A percentile compares a stretch with the other conserved stretches of the same genome.
These are phyloP conservation scores for Aphanocladium album DNA, from an alignment of 2,329 filamentous ascomycete genomes.

Conservation along the genomic window DNA sequence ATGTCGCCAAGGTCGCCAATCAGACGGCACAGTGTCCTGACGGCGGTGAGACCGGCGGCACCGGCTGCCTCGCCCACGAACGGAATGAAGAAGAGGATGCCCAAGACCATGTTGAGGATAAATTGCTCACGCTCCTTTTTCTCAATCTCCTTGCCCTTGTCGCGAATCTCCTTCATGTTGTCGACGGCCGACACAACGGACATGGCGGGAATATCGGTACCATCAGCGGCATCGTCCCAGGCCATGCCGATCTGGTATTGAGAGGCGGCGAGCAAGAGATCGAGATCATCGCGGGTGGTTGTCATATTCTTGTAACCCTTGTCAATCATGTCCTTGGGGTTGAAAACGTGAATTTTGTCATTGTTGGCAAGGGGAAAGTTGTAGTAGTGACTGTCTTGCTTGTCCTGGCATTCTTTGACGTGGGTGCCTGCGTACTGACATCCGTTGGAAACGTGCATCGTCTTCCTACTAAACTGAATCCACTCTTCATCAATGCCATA, in stretches of 20 bases:
- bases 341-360: slow-evolving; percentile 15
- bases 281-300: not conserved
- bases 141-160: slow-evolving; percentile 20
- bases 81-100: slow-evolving; percentile 44
- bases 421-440: slow-evolving; percentile 14
- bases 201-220: not conserved
- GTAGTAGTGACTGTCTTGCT: slow-evolving; percentile 13
- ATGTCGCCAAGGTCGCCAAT: not conserved
- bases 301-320: slow-evolving; percentile 13
- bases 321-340: slow-evolving; percentile 20
- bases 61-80: slow-evolving; percentile 41
- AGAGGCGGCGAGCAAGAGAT: not conserved
- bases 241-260: not conserved
- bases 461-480: slow-evolving; percentile 14
- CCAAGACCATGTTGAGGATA: slow-evolving; percentile 33
- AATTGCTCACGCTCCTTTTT: slow-evolving; percentile 18
- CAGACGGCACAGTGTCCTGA: not conserved
- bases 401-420: slow-evolving; percentile 11
- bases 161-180: slow-evolving; percentile 23
- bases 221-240: not conserved
- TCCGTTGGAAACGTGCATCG: slow-evolving; percentile 9
- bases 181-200: slow-evolving; percentile 18
- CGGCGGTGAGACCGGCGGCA: not conserved
- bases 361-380: slow-evolving; percentile 15
- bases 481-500: slow-evolving; percentile 9